phyloP scores from a whole-genome alignment of 306 rosid species.

The Calophaca sinica region DNA sequence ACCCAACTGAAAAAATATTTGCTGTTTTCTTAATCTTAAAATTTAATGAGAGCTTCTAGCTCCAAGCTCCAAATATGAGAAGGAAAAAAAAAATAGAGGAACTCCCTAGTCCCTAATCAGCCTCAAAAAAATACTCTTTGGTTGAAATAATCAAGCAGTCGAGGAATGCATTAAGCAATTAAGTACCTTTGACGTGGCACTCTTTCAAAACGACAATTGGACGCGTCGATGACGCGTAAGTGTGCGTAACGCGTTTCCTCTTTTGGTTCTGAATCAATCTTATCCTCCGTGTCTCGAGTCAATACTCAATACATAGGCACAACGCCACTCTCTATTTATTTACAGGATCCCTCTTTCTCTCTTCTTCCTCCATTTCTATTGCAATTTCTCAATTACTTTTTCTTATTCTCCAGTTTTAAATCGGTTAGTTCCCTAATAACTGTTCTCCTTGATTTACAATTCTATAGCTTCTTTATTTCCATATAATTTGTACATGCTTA shows the following conservation, averaged over 20 bases:
- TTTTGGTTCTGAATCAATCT: not conserved
- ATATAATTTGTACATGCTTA: not conserved
- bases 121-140: too few relatives aligned
- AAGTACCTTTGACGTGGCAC: slow-evolving; percentile 26
- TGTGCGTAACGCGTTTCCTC: slow-evolving; percentile 38
- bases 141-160: too few relatives aligned
- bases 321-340: not conserved
- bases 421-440: slow-evolving; percentile 33
- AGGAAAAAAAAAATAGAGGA: too few relatives aligned
- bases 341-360: slow-evolving; percentile 31
- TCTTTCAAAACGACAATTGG: not conserved
- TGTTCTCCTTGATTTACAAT: not conserved
- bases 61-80: too few relatives aligned
- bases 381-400: slow-evolving; percentile 15
- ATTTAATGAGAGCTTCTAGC: too few relatives aligned
- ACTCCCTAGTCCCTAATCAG: too few relatives aligned
- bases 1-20: too few relatives aligned
- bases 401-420: slow-evolving; percentile 2
- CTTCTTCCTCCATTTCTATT: not conserved
- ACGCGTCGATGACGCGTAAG: slow-evolving; percentile 45
- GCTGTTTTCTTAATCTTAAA: too few relatives aligned
- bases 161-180: too few relatives aligned
- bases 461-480: not conserved
- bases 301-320: not conserved
- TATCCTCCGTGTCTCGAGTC: not conserved